Percentiles rank a stretch among this genome's conserved stretches.
phyloP scores from a whole-genome alignment of 306 rosid genomes.

The Oxytropis ochrocephala region DNA sequence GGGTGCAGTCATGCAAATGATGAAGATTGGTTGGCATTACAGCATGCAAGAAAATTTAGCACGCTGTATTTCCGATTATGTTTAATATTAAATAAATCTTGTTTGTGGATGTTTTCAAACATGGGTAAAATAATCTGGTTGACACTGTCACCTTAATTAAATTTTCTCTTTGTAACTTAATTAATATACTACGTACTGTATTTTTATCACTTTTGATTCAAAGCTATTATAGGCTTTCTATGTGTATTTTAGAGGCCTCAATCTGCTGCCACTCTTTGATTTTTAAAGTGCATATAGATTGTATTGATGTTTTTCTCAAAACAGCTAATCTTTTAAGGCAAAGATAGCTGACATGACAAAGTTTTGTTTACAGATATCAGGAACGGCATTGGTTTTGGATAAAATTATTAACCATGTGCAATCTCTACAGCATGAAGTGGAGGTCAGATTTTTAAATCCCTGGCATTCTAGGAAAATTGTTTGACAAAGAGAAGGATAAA shows the following conservation, averaged over 20 bases:
- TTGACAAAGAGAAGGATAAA: constrained; percentile 26
- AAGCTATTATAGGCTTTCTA: background rate
- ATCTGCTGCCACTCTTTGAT: background rate
- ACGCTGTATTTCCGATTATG: background rate
- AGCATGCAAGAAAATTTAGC: background rate
- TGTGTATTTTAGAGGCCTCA: background rate
- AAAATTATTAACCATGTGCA: constrained; percentile 97
- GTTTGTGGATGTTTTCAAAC: background rate
- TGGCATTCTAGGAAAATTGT: constrained; percentile 13
- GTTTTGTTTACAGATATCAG: constrained; percentile 65
- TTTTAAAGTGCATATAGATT: background rate
- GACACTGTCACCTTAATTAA: background rate
- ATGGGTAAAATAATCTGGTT: background rate
- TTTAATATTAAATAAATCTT: background rate
- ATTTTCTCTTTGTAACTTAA: background rate
- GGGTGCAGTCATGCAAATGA: background rate
- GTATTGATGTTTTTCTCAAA: constrained; percentile 2
- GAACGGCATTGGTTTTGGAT: constrained; percentile 90
- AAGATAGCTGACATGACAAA: constrained; percentile 17
- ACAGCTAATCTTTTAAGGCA: background rate
- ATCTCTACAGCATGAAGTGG: constrained; percentile 87
- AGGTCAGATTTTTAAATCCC: constrained; percentile 60
- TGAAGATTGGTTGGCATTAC: background rate
- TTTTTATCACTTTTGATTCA: background rate
- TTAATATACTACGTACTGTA: background rate